Evolutionary conservation across 108 stramenopile species (phyloP).

Genomic region (Skeletonema marinoi): DNA sequence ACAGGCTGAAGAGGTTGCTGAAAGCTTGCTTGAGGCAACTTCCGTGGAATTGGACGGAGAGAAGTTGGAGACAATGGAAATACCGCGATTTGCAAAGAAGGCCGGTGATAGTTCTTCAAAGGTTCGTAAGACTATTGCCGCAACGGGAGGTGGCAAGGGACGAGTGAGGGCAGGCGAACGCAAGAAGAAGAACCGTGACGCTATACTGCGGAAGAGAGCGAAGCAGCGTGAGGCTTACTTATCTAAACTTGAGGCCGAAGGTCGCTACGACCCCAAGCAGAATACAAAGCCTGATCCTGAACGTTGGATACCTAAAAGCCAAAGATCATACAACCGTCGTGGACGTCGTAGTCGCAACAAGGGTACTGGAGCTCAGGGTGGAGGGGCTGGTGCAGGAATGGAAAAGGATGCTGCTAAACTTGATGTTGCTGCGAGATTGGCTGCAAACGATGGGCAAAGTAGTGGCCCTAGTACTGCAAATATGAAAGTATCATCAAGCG

Average conservation of each 20-base stretch:
- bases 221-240: slow-evolving; percentile 69
- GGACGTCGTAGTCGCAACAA: slow-evolving; percentile 56
- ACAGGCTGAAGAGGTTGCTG: slow-evolving; percentile 39
- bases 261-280: slow-evolving; percentile 81
- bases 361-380: slow-evolving; percentile 81
- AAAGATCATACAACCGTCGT: slow-evolving; percentile 82
- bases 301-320: slow-evolving; percentile 95
- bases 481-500: slow-evolving; percentile 50
- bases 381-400: slow-evolving; percentile 80
- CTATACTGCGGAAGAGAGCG: slow-evolving; percentile 69
- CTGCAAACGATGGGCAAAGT: slow-evolving; percentile 47
- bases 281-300: slow-evolving; percentile 91
- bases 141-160: slow-evolving; percentile 34
- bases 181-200: slow-evolving; percentile 57
- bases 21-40: slow-evolving; percentile 25
- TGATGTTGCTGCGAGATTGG: slow-evolving; percentile 90
- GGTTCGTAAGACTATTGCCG: slow-evolving; percentile 42
- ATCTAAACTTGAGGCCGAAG: slow-evolving; percentile 57
- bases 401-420: slow-evolving; percentile 86
- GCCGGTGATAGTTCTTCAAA: slow-evolving; percentile 18
- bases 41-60: slow-evolving; percentile 51
- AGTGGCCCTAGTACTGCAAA: slow-evolving; percentile 58
- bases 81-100: slow-evolving; percentile 61
- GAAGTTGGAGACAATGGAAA: slow-evolving; percentile 64
- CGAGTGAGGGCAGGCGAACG: slow-evolving; percentile 30